Base-by-base conservation (phyloP, 768 basidiomycete species). In the Boletus coccyginus region DNA sequence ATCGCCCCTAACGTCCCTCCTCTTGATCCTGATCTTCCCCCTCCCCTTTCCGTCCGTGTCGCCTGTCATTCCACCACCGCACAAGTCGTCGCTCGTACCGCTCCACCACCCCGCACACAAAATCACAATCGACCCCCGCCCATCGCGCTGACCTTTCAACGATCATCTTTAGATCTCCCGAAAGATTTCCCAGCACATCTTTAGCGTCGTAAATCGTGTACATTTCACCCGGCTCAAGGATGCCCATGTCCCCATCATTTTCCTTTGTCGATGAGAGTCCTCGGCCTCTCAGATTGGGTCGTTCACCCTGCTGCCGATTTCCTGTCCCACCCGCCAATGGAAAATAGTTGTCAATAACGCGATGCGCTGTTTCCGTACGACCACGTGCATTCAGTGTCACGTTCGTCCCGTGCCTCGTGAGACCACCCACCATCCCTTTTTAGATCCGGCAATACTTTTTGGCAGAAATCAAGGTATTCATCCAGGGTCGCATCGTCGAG, bases 381-480 rank as follows among this genome's bases (percentile, higher is more conserved):
- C 51, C 58, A 32, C 39, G 45, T 60, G 52, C 50, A 50, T 44
- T 61, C 16, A 54, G 47, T 24, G 40, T 29, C 62, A 62, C 46
- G 50, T 65, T 62, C 40, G 32, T 58, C 40, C 52, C 27, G 42
- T n/a, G 47, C 40, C 40, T 14, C 50, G 55, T 55, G 53, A 58
- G 55, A 57, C 50, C 58, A 57, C 64, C 51, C 42, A 67, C 73
- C 71, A 35, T 62, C 58, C 35, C 44, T 62, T 48, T 61, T 68
- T 50, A 63, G 55, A 32, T 71, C 72, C 10, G 78, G 53, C 58
- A 91, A 63, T 27, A 81, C 82, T 32, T 69, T 73, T 65, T 84
- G 78, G 65, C 87, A 88, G 60, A 91, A 89, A 24, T 68, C 70
- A 40, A 92, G 70, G 66, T 90, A 92, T 31, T 77, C 76, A 61